Percentiles rank a stretch among this genome's conserved stretches.
Evolutionary conservation across 768 basidiomycete genomes (phyloP).

Genomic region (Omphalotus guepiniiformis): DNA sequence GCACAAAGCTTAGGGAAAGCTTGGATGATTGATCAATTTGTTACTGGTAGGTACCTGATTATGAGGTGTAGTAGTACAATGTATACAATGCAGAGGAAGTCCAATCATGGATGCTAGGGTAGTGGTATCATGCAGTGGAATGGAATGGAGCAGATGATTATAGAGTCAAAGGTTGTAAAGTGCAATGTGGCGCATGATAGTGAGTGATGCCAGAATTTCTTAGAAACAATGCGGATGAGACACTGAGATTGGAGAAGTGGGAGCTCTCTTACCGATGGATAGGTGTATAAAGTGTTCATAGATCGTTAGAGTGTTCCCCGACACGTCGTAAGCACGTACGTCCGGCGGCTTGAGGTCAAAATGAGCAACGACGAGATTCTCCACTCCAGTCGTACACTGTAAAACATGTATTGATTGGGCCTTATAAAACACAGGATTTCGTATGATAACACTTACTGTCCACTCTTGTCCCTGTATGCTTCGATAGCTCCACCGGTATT

Average conservation of each 20-base stretch:
- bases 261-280: constrained; percentile 47
- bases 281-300: constrained; percentile 51
- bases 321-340: constrained; percentile 52
- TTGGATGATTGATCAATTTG: too few species aligned
- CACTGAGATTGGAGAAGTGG: constrained; percentile 13
- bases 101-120: too few species aligned
- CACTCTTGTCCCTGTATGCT: constrained; percentile 61
- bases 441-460: constrained; percentile 52
- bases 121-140: too few species aligned
- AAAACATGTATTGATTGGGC: background rate
- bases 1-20: too few species aligned
- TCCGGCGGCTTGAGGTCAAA: constrained; percentile 57
- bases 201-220: constrained; percentile 58
- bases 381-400: constrained; percentile 51
- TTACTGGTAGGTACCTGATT: too few species aligned
- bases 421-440: constrained; percentile 9
- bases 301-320: constrained; percentile 60
- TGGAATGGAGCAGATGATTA: too few species aligned
- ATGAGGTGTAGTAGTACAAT: too few species aligned
- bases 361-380: constrained; percentile 57
- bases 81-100: too few species aligned
- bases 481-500: constrained; percentile 66
- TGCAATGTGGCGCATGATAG: constrained; percentile 62
- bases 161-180: constrained; percentile 35
- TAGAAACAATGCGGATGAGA: constrained; percentile 24